These are phyloP conservation scores for Colletotrichum camelliae DNA, from an alignment of 2,329 filamentous ascomycete genomes.

Conservation along the genomic window DNA sequence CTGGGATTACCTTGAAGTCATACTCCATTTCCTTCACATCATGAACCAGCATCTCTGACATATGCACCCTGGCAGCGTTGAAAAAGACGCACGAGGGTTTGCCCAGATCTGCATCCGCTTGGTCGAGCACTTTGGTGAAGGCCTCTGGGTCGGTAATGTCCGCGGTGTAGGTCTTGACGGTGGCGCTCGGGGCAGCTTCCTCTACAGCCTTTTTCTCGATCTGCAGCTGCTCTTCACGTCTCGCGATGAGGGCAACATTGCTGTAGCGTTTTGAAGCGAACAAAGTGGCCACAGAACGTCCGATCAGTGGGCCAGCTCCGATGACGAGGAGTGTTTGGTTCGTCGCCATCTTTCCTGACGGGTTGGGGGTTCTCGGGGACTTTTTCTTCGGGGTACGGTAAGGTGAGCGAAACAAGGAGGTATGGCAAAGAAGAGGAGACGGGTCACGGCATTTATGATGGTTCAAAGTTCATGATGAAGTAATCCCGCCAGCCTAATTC, in stretches of 20 bases:
- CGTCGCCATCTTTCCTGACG: background rate
- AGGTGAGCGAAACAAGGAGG: background rate
- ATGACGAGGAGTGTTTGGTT: conserved; percentile 19
- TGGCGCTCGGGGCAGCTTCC: conserved; percentile 32
- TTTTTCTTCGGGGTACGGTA: background rate
- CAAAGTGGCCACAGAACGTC: background rate
- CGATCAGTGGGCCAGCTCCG: background rate
- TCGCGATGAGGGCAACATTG: conserved; percentile 53
- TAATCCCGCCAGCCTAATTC: background rate
- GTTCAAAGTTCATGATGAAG: background rate
- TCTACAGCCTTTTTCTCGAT: conserved; percentile 37
- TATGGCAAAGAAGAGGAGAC: background rate
- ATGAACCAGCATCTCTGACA: conserved; percentile 45
- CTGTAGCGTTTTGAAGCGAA: background rate
- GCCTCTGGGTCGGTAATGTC: conserved; percentile 46
- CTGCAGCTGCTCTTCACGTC: conserved; percentile 44
- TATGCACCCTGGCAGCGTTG: conserved; percentile 55
- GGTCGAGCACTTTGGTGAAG: conserved; percentile 41
- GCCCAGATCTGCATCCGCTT: conserved; percentile 45
- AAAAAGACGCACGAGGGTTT: conserved; percentile 55
- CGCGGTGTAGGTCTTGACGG: conserved; percentile 46
- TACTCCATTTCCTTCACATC: conserved; percentile 48
- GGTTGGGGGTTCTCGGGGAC: accelerated
- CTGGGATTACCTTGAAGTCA: conserved; percentile 49
- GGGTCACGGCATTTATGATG: background rate